These are phyloP conservation scores for Penicillium polonicum DNA, from an alignment of 2,329 filamentous ascomycete species.

Conservation along the genomic window DNA sequence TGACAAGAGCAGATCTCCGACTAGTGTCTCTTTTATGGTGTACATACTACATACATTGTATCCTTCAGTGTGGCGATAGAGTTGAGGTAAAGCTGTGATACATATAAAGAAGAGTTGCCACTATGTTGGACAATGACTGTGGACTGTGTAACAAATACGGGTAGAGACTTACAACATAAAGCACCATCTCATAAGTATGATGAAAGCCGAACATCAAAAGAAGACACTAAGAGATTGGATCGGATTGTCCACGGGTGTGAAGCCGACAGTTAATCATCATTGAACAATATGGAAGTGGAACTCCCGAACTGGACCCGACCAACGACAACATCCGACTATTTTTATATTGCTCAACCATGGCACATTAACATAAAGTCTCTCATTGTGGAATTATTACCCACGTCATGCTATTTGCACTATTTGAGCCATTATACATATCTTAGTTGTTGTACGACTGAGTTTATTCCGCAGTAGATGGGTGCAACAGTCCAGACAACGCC, in stretches of 20 bases:
- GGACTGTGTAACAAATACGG: not conserved
- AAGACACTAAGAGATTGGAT: constrained; percentile 2
- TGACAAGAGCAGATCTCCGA: not conserved
- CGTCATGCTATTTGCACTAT: not conserved
- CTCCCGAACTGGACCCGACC: not conserved
- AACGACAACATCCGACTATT: not conserved
- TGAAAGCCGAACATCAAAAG: not conserved
- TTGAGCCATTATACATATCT: not conserved
- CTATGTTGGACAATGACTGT: not conserved
- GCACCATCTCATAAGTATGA: not conserved
- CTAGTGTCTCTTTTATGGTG: not conserved
- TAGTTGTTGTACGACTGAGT: not conserved
- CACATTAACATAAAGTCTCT: not conserved
- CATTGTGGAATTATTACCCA: not conserved
- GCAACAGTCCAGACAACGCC: constrained; percentile 8
- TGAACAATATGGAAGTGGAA: constrained; percentile 4
- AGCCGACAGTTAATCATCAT: not conserved
- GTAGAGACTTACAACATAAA: not conserved
- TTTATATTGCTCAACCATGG: constrained; percentile 2
- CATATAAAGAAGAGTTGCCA: not conserved
- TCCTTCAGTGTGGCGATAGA: too few species aligned
- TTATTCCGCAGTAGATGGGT: not conserved
- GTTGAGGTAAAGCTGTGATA: not conserved
- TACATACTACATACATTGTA: not conserved
- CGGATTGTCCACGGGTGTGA: not conserved